A percentile compares a stretch with the other conserved stretches of the same genome.
These are phyloP conservation scores for Nicotiana tomentosiformis DNA, from an alignment of 257 asterid genomes.

Conservation along the genomic window DNA sequence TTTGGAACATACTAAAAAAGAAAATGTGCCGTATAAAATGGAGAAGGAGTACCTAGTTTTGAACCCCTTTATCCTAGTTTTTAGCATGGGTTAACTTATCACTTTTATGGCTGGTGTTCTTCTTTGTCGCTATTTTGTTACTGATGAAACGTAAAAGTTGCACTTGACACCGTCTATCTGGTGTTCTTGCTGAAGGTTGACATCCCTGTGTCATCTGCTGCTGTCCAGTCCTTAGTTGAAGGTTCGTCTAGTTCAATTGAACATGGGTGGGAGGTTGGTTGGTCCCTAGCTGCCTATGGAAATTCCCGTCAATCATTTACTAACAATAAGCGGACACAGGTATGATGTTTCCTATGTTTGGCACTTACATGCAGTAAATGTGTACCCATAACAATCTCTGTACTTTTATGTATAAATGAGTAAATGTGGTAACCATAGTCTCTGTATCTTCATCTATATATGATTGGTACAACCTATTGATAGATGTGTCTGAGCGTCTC, in stretches of 20 bases:
- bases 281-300: slow-evolving; percentile 80
- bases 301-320: slow-evolving; percentile 50
- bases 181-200: slow-evolving; percentile 54
- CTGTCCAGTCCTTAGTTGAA: slow-evolving; percentile 78
- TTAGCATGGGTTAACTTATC: neutral
- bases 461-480: neutral
- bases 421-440: neutral
- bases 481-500: neutral
- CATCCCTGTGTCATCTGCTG: slow-evolving; percentile 67
- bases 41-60: neutral
- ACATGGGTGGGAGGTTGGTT: slow-evolving; percentile 96
- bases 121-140: neutral
- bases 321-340: slow-evolving; percentile 49
- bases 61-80: neutral
- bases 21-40: neutral
- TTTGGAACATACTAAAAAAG: neutral
- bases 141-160: neutral
- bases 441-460: neutral
- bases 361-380: neutral
- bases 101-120: neutral
- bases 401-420: neutral
- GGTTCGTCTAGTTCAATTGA: slow-evolving; percentile 80
- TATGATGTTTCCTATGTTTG: slow-evolving; percentile 12
- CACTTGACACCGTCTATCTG: slow-evolving; percentile 9
- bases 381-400: neutral